Conservation (phyloP, 164 flowering plant species). For the Hamamelis virginiana region DNA sequence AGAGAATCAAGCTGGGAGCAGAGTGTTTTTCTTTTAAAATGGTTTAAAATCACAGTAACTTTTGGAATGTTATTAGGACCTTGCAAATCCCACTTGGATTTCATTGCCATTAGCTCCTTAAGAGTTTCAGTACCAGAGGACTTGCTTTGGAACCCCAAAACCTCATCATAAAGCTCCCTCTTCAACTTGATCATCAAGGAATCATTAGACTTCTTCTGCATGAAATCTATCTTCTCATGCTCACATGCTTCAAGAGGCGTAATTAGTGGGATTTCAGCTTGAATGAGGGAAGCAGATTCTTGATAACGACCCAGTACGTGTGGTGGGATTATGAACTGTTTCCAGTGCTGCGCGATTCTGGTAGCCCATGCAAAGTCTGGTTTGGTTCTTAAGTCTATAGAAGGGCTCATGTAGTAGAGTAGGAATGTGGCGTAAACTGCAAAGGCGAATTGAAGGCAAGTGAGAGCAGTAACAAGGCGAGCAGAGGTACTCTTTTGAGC, state of each 20-base stretch:
- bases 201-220: constrained; percentile 88
- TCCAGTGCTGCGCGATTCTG: constrained; percentile 72
- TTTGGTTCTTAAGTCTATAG: constrained; percentile 60
- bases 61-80: constrained; percentile 62
- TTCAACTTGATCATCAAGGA: constrained; percentile 82
- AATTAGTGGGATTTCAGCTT: constrained; percentile 20
- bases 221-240: constrained; percentile 80
- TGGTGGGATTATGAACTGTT: constrained; percentile 56
- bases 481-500: constrained; percentile 42
- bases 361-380: constrained; percentile 91
- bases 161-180: constrained; percentile 75
- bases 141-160: constrained; percentile 65
- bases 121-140: constrained; percentile 71
- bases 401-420: constrained; percentile 85
- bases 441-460: constrained; percentile 84
- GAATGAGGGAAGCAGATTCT: constrained; percentile 38
- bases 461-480: constrained; percentile 64
- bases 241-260: constrained; percentile 67
- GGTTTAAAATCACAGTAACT: constrained; percentile 86
- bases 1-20: constrained; percentile 89
- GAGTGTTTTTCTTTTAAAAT: constrained; percentile 92
- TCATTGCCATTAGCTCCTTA: constrained; percentile 71
- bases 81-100: constrained; percentile 66
- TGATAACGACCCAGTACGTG: constrained; percentile 46
- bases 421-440: constrained; percentile 89